Base-by-base conservation (phyloP, 2,329 filamentous ascomycete species). In the Trichoderma polysporum region DNA sequence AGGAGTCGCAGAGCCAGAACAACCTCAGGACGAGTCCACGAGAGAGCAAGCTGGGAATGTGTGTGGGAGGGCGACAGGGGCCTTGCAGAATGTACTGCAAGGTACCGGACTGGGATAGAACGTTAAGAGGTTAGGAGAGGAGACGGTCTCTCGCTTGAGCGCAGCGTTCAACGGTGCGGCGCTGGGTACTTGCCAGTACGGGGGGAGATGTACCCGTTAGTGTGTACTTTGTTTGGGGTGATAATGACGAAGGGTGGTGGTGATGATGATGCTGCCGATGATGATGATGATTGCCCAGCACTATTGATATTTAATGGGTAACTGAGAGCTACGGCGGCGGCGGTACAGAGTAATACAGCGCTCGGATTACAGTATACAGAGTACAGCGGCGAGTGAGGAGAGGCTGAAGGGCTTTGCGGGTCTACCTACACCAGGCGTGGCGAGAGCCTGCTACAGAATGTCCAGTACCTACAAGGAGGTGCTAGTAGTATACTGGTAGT, bases 11-110 rank as follows among this genome's bases (percentile, higher is more conserved):
- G 33, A 9, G 33, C n/a, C 41, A 45, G 41, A 37, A 56, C 57
- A 12, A 13, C 39, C n/a, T 13, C 33, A 49, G 54, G 37, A 56
- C 37, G 45, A n/a, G n/a, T n/a, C 49, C 35, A 45, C 35, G 37
- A 57, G 53, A 52, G 56, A 39, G 33, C 29, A 39, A 62, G 59
- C 60, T 63, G 60, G 60, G 50, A 63, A 56, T 45, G 60, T 31
- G 50, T 29, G 49, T 63, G 50, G 60, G 60, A 63, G 60, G 50
- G 60, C 25, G 27, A 47, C 52, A 53, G 52, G 60, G 60, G 60
- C 27, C 37, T 17, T 33, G 49, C 50, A 63, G 52, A 35, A 63
- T 39, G 52, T 65, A 65, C 62, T 57, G 52, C 62, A 56, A 65
- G 52, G 62, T 65, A 65, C 52, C 53, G 39, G 39, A 15, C 52